Conservation (phyloP, 2,329 filamentous ascomycete species). For the Beauveria medogensis region DNA sequence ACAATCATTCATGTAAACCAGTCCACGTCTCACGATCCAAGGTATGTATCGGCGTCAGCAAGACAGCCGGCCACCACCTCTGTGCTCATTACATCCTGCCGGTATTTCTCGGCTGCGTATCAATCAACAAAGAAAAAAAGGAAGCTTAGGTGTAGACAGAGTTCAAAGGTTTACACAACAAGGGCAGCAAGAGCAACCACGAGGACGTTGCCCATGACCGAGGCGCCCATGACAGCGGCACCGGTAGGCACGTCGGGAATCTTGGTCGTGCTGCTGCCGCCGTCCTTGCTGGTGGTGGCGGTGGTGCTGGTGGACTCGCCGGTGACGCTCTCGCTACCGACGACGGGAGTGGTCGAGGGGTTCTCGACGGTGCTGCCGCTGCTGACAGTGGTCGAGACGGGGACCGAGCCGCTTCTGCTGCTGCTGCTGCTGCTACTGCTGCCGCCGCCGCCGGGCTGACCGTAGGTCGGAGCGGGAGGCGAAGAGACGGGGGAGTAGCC, state of each 20-base stretch:
- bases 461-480: neutral
- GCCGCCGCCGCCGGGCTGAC: neutral
- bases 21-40: neutral
- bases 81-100: constrained; percentile 1
- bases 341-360: constrained; percentile 10
- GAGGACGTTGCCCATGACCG: constrained; percentile 4
- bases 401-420: constrained; percentile 10
- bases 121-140: neutral
- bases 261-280: constrained; percentile 1
- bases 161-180: neutral
- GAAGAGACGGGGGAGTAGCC: neutral
- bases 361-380: constrained; percentile 13
- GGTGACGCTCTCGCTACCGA: constrained; percentile 11
- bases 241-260: constrained; percentile 9
- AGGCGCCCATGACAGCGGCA: neutral
- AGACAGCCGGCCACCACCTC: neutral
- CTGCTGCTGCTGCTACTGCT: neutral
- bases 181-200: constrained; percentile 4
- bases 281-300: constrained; percentile 11
- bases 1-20: neutral
- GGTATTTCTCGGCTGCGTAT: neutral
- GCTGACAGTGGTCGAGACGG: constrained; percentile 6
- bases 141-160: neutral
- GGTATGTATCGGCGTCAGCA: neutral
- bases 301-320: constrained; percentile 12